A percentile compares a stretch with the other conserved stretches of the same genome.
These are phyloP conservation scores for Rhododendron griersonianum DNA, from an alignment of 148 eudicot species.

Conservation along the genomic window DNA sequence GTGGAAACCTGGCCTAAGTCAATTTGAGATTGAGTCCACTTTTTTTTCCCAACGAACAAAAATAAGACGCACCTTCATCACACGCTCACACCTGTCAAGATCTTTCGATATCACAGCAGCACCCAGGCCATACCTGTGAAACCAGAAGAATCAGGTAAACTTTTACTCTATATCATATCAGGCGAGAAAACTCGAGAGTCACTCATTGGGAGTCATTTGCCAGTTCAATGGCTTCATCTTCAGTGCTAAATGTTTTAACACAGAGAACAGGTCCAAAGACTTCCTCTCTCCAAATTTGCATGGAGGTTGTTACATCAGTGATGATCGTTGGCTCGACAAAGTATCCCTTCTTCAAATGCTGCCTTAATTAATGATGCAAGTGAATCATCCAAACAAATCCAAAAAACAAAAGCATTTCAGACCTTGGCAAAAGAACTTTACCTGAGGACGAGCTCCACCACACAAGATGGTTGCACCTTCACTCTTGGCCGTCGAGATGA, in stretches of 20 bases:
- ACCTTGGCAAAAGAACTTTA: conserved; percentile 14
- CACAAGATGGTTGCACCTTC: conserved; percentile 90
- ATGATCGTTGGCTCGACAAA: conserved; percentile 76
- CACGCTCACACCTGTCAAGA: conserved; percentile 82
- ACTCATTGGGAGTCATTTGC: conserved; percentile 94
- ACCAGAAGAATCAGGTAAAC: conserved; percentile 15
- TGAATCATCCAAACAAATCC: conserved; percentile 4
- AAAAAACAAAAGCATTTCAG: neutral
- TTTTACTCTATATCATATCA: neutral
- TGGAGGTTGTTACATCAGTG: conserved; percentile 69
- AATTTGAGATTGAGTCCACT: neutral
- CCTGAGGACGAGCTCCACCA: conserved; percentile 94
- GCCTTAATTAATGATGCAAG: conserved; percentile 16
- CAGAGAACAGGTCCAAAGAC: conserved; percentile 93
- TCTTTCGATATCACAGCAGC: conserved; percentile 88
- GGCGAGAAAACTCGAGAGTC: neutral
- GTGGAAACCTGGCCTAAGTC: neutral
- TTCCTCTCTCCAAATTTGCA: conserved; percentile 99
- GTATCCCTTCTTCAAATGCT: conserved; percentile 82
- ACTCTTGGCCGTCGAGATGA: conserved; percentile 75
- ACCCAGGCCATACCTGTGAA: conserved; percentile 70
- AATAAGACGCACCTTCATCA: conserved; percentile 64
- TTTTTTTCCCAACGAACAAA: neutral
- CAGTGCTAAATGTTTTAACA: conserved; percentile 86
- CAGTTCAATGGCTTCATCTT: conserved; percentile 92